phyloP scores from a whole-genome alignment of 148 eudicot genomes.

The Rhododendron ferrugineum region DNA sequence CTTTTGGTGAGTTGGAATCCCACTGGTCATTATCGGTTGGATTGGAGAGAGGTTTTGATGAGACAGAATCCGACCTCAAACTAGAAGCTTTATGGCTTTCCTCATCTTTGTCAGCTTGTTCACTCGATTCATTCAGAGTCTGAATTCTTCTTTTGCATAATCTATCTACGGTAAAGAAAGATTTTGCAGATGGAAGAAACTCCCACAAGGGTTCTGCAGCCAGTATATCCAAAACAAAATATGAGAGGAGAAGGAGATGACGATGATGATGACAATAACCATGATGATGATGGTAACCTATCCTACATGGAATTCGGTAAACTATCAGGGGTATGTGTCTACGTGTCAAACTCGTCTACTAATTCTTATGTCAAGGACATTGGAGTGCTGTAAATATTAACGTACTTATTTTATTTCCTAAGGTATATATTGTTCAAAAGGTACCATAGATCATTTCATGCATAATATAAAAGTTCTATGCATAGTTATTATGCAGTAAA shows the following conservation, averaged over 20 bases:
- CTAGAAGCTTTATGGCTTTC: constrained; percentile 19
- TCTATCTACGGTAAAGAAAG: constrained; percentile 15
- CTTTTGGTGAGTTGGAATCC: constrained; percentile 6
- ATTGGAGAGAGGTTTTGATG: constrained; percentile 15
- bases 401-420: neutral
- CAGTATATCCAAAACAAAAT: neutral
- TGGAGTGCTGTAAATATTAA: neutral
- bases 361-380: neutral
- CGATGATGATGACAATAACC: too few relatives aligned
- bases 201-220: constrained; percentile 23
- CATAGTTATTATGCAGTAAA: neutral
- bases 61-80: constrained; percentile 7
- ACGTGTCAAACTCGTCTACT: neutral
- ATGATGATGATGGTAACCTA: neutral
- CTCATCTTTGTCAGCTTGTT: constrained; percentile 14
- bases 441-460: neutral
- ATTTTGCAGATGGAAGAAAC: constrained; percentile 22
- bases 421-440: neutral
- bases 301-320: neutral
- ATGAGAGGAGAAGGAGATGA: neutral
- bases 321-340: neutral
- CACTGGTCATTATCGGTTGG: neutral
- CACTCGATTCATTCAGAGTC: constrained; percentile 30
- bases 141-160: constrained; percentile 28
- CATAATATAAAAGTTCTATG: neutral